Base-by-base conservation (phyloP, 345 rosid genomes). In the Erodium maritimum region DNA sequence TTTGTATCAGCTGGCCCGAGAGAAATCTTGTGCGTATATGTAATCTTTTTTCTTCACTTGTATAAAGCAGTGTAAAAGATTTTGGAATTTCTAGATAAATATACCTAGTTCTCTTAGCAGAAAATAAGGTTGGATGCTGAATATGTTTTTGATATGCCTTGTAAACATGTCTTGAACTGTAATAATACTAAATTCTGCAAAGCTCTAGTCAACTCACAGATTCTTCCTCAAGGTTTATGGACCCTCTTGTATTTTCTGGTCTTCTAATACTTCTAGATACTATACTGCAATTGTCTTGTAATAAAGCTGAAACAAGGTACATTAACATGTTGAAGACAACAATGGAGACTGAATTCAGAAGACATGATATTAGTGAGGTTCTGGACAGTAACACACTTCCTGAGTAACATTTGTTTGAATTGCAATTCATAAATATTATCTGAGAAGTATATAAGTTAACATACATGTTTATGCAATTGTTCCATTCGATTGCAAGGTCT, bases 401-500 rank as follows among this genome's bases (percentile, higher is more conserved):
- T 37, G 8, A 21, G 20, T 23, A 57, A n/a, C 0, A 34, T 57
- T 48, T 48, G 33, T 42, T 48, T 29, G 20, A 48, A 57, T 19
- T 50, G 53, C 5, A 33, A 21, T 21, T 59, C 62, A 45, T 60
- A 29, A 29, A 45, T 60, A 29, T 1, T 20, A 20, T 24, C 62
- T 16, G 13, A 23, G 5, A 16, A 29, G 5, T 46, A 20, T 20
- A 23, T 21, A 50, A 20, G 5, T 5, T 37, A 12, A 45, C 57
- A 33, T 19, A 60, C 4, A 16, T 54, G 60, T 54, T n/a, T 3
- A 33, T 6, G 50, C 0, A 29, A 1, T 23, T 19, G 19, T 2
- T 12, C 42, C 18, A n/a, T 48, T 42, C 25, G 69, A 65, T 18
- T 67, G 72, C 66, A 78, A 56, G 62, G 79, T 52, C 67, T 82